Conservation (phyloP, 805 yeast species). For the Kodamaea sagamina region DNA sequence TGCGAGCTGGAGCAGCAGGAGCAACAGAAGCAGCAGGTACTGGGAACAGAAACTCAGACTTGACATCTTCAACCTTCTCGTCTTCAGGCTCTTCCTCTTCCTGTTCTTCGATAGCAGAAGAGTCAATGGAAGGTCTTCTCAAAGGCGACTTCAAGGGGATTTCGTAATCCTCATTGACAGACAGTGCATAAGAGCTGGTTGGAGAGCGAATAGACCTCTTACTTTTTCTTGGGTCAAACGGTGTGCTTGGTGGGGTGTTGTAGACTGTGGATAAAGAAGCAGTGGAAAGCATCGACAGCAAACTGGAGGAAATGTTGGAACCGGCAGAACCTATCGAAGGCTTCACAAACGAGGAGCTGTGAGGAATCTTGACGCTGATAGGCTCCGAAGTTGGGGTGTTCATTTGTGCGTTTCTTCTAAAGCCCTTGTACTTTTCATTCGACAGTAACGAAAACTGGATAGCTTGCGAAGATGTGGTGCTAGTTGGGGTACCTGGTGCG, state of each 20-base stretch:
- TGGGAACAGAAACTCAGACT: constrained; percentile 5
- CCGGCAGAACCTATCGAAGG: constrained; percentile 6
- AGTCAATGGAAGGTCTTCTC: constrained; percentile 13
- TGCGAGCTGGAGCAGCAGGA: constrained; percentile 3
- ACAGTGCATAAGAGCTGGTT: constrained; percentile 14
- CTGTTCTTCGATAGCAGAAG: constrained; percentile 8
- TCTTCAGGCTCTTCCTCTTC: constrained; percentile 11
- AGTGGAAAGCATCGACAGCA: constrained; percentile 17
- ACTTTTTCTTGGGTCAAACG: constrained; percentile 26
- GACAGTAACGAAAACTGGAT: constrained; percentile 24
- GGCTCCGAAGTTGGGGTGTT: constrained; percentile 23
- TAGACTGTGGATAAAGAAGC: constrained; percentile 12
- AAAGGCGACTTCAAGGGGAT: constrained; percentile 18
- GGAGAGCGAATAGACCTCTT: constrained; percentile 20
- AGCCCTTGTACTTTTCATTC: constrained; percentile 43
- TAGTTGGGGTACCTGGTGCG: constrained; percentile 8
- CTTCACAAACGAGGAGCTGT: constrained; percentile 12
- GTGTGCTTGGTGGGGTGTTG: constrained; percentile 17
- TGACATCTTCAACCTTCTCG: constrained; percentile 11
- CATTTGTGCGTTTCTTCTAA: constrained; percentile 37
- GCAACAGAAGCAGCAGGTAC: constrained; percentile 1
- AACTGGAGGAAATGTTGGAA: constrained; percentile 17
- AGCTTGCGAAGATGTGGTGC: constrained; percentile 9
- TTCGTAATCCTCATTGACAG: constrained; percentile 14
- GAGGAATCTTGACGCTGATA: constrained; percentile 26